Percentiles rank a stretch among this genome's conserved stretches.
phyloP scores from a whole-genome alignment of 169 alveolate genomes.

The Sarcocystis neurona region DNA sequence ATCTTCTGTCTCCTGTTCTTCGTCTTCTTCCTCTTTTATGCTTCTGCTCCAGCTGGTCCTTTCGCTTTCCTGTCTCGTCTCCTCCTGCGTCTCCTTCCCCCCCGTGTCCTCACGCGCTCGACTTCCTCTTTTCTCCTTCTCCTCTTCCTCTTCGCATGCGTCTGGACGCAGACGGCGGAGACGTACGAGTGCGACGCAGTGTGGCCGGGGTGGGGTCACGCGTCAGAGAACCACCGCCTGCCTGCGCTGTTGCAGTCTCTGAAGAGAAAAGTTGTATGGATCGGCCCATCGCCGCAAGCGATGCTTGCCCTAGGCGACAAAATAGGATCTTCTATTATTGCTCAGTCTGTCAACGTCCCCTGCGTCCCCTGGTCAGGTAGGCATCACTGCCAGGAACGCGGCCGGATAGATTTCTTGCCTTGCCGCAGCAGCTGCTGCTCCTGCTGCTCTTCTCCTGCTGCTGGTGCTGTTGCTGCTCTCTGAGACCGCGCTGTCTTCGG shows the following conservation, averaged over 20 bases:
- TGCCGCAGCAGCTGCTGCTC: too few relatives aligned
- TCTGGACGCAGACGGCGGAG: conserved; percentile 26
- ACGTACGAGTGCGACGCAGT: conserved; percentile 83
- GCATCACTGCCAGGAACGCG: too few relatives aligned
- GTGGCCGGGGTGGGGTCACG: conserved; percentile 97
- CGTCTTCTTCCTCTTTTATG: too few relatives aligned
- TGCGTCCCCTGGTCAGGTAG: conserved; percentile 86
- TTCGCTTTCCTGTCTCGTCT: neutral
- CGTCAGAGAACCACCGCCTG: conserved; percentile 89
- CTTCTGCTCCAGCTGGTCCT: too few relatives aligned
- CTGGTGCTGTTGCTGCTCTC: too few relatives aligned
- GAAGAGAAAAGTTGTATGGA: conserved; percentile 76
- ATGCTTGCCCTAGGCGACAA: conserved; percentile 93
- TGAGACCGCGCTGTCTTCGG: too few relatives aligned
- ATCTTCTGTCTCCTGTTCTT: neutral
- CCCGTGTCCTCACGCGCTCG: neutral
- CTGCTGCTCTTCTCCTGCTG: too few relatives aligned
- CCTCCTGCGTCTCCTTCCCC: neutral
- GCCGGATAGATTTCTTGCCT: too few relatives aligned
- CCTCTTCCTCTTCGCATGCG: neutral
- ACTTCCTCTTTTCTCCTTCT: neutral
- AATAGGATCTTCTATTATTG: conserved; percentile 90
- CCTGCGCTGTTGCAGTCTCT: conserved; percentile 78
- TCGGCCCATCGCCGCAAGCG: conserved; percentile 89
- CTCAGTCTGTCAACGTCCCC: conserved; percentile 89